These are phyloP conservation scores for Decorospora gaudefroyi DNA, from an alignment of 2,329 filamentous ascomycete genomes.

Conservation along the genomic window DNA sequence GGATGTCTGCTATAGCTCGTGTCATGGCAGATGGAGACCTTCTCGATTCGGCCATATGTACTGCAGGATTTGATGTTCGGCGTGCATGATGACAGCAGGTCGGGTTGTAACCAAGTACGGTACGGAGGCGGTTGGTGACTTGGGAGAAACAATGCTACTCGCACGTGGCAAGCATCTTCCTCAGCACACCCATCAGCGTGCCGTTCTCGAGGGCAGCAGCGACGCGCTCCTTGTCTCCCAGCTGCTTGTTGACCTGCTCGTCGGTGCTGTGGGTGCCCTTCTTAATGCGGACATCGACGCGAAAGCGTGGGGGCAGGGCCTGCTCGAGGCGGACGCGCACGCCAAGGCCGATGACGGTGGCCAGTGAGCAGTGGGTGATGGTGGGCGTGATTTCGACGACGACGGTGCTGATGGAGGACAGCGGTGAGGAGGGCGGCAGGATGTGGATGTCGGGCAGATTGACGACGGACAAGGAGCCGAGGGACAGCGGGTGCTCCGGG, in stretches of 20 bases:
- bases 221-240: slow-evolving; percentile 94
- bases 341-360: slow-evolving; percentile 92
- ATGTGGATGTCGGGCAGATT: slow-evolving; percentile 94
- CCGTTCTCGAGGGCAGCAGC: slow-evolving; percentile 94
- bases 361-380: slow-evolving; percentile 94
- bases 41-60: too few relatives aligned
- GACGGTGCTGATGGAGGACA: slow-evolving; percentile 71
- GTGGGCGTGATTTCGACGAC: slow-evolving; percentile 92
- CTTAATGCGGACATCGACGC: slow-evolving; percentile 91
- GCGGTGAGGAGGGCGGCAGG: slow-evolving; percentile 64
- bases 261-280: slow-evolving; percentile 94
- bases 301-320: slow-evolving; percentile 85
- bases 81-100: too few relatives aligned
- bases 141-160: slow-evolving; percentile 50
- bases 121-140: too few relatives aligned
- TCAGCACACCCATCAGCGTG: slow-evolving; percentile 81
- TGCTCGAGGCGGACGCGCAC: slow-evolving; percentile 91
- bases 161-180: slow-evolving; percentile 92
- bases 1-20: too few relatives aligned
- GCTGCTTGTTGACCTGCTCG: slow-evolving; percentile 94
- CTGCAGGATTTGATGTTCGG: too few relatives aligned
- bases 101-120: too few relatives aligned
- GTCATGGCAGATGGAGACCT: too few relatives aligned
- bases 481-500: slow-evolving; percentile 91
- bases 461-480: slow-evolving; percentile 91